Base-by-base conservation (phyloP, 2,329 filamentous ascomycete species). In the Xylariaceae sp. region DNA sequence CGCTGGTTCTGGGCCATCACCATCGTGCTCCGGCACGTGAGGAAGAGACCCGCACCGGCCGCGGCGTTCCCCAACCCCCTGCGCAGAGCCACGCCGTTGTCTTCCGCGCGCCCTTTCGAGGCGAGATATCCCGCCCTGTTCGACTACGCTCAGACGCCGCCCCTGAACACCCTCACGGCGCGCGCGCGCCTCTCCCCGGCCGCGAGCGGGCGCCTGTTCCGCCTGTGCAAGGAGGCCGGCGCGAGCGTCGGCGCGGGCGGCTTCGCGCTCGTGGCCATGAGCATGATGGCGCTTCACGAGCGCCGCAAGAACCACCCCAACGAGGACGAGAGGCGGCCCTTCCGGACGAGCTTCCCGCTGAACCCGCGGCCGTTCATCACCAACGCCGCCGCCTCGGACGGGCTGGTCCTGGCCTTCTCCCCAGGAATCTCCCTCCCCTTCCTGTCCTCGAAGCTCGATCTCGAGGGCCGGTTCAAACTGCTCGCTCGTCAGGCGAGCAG, bases 1-100 rank as follows among this genome's bases (percentile, higher is more conserved):
- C 43, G 52, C 8, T 55, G 52, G 52, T 55, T 49, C 37, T 55
- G 51, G 52, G 45, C 44, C 5, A 44, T 55, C 11, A 52, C 52
- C 1, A 37, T 51, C n/a, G 34, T 53, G 2, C 46, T 54, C 2
- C 48, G 51, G 4, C 50, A 53, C 23, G 47, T 50, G 3, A 45
- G 46, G 28, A 48, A 46, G 39, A 45, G n/a, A n/a, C n/a, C n/a
- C n/a, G n/a, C 50, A n/a, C 24, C 49, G 24, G 47, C 51, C 3
- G 9, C 38, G 1, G 51, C 48, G 2, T 53, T 55, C 26, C 46
- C 36, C 1, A 55, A 55, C n/a, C 51, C 52, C 4, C 43, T 55
- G 5, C 46, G 47, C 9, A 43, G 45, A 14, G 40, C 28, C 17
- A 23, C 27, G 9, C 39, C 45, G 2, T 36, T 53, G 1, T 18